phyloP scores from a whole-genome alignment of 2,329 filamentous ascomycete species.

The Nemania sp. region DNA sequence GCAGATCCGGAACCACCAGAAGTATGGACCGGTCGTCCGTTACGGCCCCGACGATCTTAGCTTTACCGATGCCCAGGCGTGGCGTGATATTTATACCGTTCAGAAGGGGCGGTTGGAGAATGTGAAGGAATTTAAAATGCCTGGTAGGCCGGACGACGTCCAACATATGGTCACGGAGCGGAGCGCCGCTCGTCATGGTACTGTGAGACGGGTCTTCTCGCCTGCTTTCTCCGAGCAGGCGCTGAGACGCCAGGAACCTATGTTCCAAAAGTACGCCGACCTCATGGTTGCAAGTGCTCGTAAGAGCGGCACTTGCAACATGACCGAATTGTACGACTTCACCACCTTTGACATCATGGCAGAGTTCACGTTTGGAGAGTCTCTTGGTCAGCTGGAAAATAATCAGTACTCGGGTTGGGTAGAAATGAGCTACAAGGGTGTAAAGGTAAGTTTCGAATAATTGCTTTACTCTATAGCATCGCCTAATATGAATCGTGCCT shows the following conservation, averaged over 20 bases:
- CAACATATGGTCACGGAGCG: conserved; percentile 17
- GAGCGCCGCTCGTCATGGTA: conserved; percentile 13
- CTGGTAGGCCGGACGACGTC: conserved; percentile 14
- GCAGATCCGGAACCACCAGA: conserved; percentile 19
- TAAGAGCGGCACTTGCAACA: conserved; percentile 4
- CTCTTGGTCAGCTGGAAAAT: conserved; percentile 25
- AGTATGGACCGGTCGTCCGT: conserved; percentile 28
- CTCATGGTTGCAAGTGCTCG: conserved; percentile 9
- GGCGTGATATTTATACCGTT: conserved; percentile 22
- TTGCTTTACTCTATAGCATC: too few relatives aligned
- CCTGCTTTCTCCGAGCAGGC: conserved; percentile 24
- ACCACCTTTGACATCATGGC: conserved; percentile 31
- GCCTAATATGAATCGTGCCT: background rate
- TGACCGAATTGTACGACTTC: conserved; percentile 23
- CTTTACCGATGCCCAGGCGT: conserved; percentile 24
- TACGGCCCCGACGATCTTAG: conserved; percentile 30
- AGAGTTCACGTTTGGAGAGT: conserved; percentile 27
- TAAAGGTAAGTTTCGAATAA: conserved; percentile 20
- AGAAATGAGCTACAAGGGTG: conserved; percentile 16
- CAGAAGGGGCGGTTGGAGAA: conserved; percentile 16
- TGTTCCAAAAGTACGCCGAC: conserved; percentile 20
- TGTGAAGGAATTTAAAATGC: conserved; percentile 18
- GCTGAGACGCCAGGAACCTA: conserved; percentile 20
- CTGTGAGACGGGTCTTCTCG: conserved; percentile 17
- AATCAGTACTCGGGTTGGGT: conserved; percentile 28